These are phyloP conservation scores for Aspergillus ibericus DNA, from an alignment of 2,329 filamentous ascomycete genomes.

Conservation along the genomic window DNA sequence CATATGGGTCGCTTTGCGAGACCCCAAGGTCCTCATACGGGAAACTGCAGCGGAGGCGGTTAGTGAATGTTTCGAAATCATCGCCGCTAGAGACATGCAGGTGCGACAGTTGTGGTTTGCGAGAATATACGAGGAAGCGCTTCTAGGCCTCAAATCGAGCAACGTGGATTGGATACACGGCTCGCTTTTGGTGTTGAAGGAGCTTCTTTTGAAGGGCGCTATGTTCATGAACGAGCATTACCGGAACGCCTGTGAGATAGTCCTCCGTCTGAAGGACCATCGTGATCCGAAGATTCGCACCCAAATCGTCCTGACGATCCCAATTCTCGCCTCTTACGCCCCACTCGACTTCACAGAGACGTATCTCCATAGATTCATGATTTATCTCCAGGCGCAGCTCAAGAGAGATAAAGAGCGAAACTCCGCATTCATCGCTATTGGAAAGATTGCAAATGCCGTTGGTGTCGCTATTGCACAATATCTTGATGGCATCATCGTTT, in stretches of 20 bases:
- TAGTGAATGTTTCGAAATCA: slow-evolving; percentile 93
- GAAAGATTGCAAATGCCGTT: slow-evolving; percentile 93
- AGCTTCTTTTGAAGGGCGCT: slow-evolving; percentile 87
- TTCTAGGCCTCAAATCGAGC: slow-evolving; percentile 73
- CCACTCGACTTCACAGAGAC: slow-evolving; percentile 83
- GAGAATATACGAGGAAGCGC: slow-evolving; percentile 84
- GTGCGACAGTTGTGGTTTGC: slow-evolving; percentile 86
- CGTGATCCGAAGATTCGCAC: slow-evolving; percentile 82
- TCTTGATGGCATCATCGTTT: slow-evolving; percentile 87
- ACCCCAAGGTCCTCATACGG: slow-evolving; percentile 85
- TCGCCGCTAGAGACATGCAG: slow-evolving; percentile 84
- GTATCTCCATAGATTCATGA: slow-evolving; percentile 95
- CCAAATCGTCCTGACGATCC: slow-evolving; percentile 88
- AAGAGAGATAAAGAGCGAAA: slow-evolving; percentile 95
- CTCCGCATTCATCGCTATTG: slow-evolving; percentile 91
- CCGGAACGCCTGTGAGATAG: slow-evolving; percentile 86
- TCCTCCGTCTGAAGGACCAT: slow-evolving; percentile 89
- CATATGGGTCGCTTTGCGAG: slow-evolving; percentile 91
- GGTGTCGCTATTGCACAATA: slow-evolving; percentile 94
- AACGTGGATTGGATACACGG: slow-evolving; percentile 89
- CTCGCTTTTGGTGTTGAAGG: slow-evolving; percentile 88
- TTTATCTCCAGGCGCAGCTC: slow-evolving; percentile 87
- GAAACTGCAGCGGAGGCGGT: slow-evolving; percentile 91
- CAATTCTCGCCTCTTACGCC: slow-evolving; percentile 87
- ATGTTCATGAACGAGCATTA: slow-evolving; percentile 99